A percentile compares a stretch with the other conserved stretches of the same genome.
Conservation (phyloP, 495 filamentous ascomycete species). For the Hypoxylon intermedium region DNA sequence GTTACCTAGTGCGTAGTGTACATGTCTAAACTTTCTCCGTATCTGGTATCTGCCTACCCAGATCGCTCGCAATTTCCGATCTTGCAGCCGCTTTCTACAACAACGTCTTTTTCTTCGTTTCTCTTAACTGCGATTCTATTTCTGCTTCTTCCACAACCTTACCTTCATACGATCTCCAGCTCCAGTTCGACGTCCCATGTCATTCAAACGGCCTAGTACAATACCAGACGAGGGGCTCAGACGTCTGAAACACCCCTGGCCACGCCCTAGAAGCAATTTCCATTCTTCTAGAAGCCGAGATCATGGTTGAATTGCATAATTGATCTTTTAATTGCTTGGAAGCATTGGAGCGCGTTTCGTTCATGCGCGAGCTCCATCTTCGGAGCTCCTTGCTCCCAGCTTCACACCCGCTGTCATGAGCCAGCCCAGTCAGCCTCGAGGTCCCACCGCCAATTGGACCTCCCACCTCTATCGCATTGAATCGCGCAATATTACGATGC, state of each 20-base stretch:
- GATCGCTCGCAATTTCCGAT: conserved; percentile 39
- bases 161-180: conserved; percentile 21
- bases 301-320: conserved; percentile 58
- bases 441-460: conserved; percentile 34
- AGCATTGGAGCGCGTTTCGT: conserved; percentile 54
- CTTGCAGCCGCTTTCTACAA: conserved; percentile 27
- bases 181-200: conserved; percentile 21
- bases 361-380: conserved; percentile 52
- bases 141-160: conserved; percentile 8
- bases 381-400: conserved; percentile 35
- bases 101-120: conserved; percentile 1
- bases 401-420: conserved; percentile 34
- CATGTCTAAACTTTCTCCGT: background rate
- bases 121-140: conserved; percentile 21
- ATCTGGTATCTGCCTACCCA: conserved; percentile 7
- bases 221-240: conserved; percentile 31
- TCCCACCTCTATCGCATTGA: conserved; percentile 51
- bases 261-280: conserved; percentile 50
- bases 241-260: conserved; percentile 39
- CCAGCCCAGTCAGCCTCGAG: conserved; percentile 37
- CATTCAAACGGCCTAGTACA: conserved; percentile 8
- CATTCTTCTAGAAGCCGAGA: conserved; percentile 55
- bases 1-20: background rate
- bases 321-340: conserved; percentile 59
- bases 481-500: conserved; percentile 54